A percentile compares a stretch with the other conserved stretches of the same genome.
Conservation (phyloP, 2,329 filamentous ascomycete species). For the Dactylellina parvicollis region DNA sequence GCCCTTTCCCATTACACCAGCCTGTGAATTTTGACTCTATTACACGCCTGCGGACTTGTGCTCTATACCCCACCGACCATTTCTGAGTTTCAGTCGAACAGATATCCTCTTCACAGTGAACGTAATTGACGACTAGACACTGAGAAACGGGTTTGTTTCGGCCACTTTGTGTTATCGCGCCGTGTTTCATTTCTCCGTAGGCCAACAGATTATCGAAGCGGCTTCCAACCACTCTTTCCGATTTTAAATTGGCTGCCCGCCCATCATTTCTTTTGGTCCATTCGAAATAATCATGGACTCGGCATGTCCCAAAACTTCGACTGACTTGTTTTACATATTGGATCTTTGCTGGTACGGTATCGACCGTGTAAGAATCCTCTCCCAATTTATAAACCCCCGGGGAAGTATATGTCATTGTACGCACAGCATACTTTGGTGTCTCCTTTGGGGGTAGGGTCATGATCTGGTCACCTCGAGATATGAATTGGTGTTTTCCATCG, state of each 20-base stretch:
- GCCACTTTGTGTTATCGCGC: too few relatives aligned
- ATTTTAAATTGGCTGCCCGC: slow-evolving; percentile 1
- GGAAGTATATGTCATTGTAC: slow-evolving; percentile 17
- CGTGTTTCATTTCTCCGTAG: neutral
- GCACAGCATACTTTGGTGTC: slow-evolving; percentile 17
- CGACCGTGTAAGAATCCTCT: slow-evolving; percentile 11
- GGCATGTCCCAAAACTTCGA: slow-evolving; percentile 18
- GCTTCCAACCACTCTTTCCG: neutral
- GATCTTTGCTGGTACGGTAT: slow-evolving; percentile 12
- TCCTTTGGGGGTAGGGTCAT: slow-evolving; percentile 18
- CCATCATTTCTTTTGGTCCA: slow-evolving; percentile 16
- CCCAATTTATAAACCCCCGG: neutral
- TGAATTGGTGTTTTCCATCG: slow-evolving; percentile 13
- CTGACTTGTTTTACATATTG: slow-evolving; percentile 20
- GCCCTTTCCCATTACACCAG: slow-evolving; percentile 25
- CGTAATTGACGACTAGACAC: slow-evolving; percentile 9
- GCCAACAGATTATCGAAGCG: neutral
- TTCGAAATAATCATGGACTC: slow-evolving; percentile 32
- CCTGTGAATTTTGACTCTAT: slow-evolving; percentile 18
- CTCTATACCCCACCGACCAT: slow-evolving; percentile 31
- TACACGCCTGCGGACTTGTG: slow-evolving; percentile 15
- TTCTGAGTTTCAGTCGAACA: slow-evolving; percentile 23
- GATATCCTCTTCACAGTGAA: slow-evolving; percentile 9
- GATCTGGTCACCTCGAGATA: slow-evolving; percentile 35
- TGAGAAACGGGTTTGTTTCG: neutral